Conservation (phyloP, 2,329 filamentous ascomycete species). For the Decorospora gaudefroyi region DNA sequence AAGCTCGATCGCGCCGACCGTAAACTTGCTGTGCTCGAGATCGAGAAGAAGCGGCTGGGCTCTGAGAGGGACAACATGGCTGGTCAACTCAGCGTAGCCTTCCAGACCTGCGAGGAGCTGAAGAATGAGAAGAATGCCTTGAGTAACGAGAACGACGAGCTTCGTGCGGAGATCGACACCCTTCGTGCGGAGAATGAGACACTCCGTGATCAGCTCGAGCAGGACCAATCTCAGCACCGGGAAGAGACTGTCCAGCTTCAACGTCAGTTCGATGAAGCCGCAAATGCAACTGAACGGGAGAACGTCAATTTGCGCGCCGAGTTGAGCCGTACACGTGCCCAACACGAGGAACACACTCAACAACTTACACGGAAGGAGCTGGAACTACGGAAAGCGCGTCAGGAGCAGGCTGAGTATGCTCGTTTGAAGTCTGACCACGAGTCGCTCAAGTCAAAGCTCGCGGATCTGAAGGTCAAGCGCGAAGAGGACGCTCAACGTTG, state of each 20-base stretch:
- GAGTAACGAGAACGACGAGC: slow-evolving; percentile 41
- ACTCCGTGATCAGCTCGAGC: slow-evolving; percentile 41
- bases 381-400: slow-evolving; percentile 44
- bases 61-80: slow-evolving; percentile 69
- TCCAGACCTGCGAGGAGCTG: slow-evolving; percentile 59
- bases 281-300: slow-evolving; percentile 42
- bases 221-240: slow-evolving; percentile 40
- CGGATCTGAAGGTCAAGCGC: slow-evolving; percentile 73
- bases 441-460: slow-evolving; percentile 71
- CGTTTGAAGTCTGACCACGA: slow-evolving; percentile 74
- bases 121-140: slow-evolving; percentile 52
- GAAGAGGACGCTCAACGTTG: slow-evolving; percentile 54
- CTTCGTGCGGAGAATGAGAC: slow-evolving; percentile 43
- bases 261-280: slow-evolving; percentile 40
- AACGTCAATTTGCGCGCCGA: slow-evolving; percentile 44
- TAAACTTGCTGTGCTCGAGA: slow-evolving; percentile 65
- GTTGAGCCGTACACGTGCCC: slow-evolving; percentile 37
- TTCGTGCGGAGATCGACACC: slow-evolving; percentile 45
- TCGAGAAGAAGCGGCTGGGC: slow-evolving; percentile 64
- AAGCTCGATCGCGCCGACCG: slow-evolving; percentile 66
- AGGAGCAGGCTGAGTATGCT: slow-evolving; percentile 45
- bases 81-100: slow-evolving; percentile 65
- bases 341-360: slow-evolving; percentile 46
- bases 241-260: slow-evolving; percentile 45
- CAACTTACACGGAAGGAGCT: slow-evolving; percentile 40